These are phyloP conservation scores for Pythium biforme DNA, from an alignment of 352 stramenopile genomes.

Conservation along the genomic window DNA sequence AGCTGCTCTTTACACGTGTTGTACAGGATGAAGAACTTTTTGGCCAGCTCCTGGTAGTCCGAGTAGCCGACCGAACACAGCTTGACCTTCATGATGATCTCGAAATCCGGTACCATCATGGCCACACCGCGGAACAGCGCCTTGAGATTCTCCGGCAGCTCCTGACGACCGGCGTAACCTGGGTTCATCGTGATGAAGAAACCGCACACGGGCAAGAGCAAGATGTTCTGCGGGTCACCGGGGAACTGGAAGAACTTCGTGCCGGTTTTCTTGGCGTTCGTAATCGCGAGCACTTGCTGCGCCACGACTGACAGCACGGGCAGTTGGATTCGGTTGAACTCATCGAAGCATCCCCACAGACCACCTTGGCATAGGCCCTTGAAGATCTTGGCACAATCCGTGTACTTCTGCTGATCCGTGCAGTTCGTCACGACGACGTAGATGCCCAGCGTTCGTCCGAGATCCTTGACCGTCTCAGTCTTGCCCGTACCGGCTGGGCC, in stretches of 20 bases:
- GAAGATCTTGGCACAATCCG: slow-evolving; percentile 98
- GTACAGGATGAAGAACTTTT: slow-evolving; percentile 93
- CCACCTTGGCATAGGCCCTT: slow-evolving; percentile 96
- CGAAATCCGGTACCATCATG: slow-evolving; percentile 93
- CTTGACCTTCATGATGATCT: slow-evolving; percentile 97
- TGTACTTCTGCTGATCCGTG: slow-evolving; percentile 97
- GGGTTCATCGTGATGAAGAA: slow-evolving; percentile 99
- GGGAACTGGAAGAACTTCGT: slow-evolving; percentile 97
- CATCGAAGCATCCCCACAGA: slow-evolving; percentile 97
- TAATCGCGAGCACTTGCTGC: slow-evolving; percentile 97
- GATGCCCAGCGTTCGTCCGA: slow-evolving; percentile 93
- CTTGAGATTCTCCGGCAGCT: slow-evolving; percentile 99
- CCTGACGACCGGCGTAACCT: slow-evolving; percentile 96
- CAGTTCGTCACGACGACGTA: slow-evolving; percentile 98
- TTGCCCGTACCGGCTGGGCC: slow-evolving; percentile 96
- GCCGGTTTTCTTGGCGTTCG: slow-evolving; percentile 97
- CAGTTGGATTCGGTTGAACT: slow-evolving; percentile 98
- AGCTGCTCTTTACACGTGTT: slow-evolving; percentile 91
- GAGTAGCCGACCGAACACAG: slow-evolving; percentile 93
- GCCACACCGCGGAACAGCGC: slow-evolving; percentile 89
- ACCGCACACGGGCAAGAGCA: slow-evolving; percentile 93
- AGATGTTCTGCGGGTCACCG: slow-evolving; percentile 96
- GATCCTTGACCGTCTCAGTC: slow-evolving; percentile 97
- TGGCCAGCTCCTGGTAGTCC: slow-evolving; percentile 89
- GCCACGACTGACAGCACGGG: slow-evolving; percentile 96